These are phyloP conservation scores for Claviceps fusiformis DNA, from an alignment of 2,329 filamentous ascomycete genomes.

Conservation along the genomic window DNA sequence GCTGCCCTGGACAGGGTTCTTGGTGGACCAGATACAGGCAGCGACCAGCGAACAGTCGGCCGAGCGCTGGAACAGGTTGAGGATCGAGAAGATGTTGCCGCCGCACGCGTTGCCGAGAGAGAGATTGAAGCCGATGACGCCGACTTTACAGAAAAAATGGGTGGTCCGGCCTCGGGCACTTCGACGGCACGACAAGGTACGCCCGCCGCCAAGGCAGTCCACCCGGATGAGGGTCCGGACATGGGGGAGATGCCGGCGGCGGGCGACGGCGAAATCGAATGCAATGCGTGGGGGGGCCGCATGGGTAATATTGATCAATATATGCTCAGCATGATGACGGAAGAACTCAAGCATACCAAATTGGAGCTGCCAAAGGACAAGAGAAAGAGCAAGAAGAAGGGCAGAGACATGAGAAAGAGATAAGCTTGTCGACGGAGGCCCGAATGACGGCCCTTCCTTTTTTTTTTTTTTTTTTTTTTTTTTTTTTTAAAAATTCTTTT, in stretches of 20 bases:
- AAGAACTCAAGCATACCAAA: constrained; percentile 42
- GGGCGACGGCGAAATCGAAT: constrained; percentile 29
- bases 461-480: too few species aligned
- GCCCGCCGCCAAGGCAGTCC: constrained; percentile 26
- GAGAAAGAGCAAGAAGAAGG: constrained; percentile 47
- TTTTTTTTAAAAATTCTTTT: too few species aligned
- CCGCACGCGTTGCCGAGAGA: constrained; percentile 75
- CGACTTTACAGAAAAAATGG: constrained; percentile 61
- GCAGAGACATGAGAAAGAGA: constrained; percentile 42
- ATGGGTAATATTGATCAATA: constrained; percentile 60
- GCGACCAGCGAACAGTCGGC: constrained; percentile 48
- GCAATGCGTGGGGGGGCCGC: constrained; percentile 44
- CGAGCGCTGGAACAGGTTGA: constrained; percentile 79
- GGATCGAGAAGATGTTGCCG: constrained; percentile 80
- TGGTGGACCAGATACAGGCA: constrained; percentile 47
- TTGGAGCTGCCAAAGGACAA: constrained; percentile 52
- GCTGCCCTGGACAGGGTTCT: constrained; percentile 79
- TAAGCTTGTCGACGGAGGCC: constrained; percentile 9
- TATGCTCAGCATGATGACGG: constrained; percentile 57
- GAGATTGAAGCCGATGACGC: constrained; percentile 78
- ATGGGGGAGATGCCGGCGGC: constrained; percentile 11
- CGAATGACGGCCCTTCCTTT: neutral
- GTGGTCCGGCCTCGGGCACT: constrained; percentile 29
- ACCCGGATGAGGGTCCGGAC: constrained; percentile 20
- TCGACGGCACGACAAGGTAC: constrained; percentile 39